Evolutionary conservation across 495 filamentous ascomycete species (phyloP), one percentile per base, ranked within the genome.

Genomic region (Penicillium pancosmium): DNA sequence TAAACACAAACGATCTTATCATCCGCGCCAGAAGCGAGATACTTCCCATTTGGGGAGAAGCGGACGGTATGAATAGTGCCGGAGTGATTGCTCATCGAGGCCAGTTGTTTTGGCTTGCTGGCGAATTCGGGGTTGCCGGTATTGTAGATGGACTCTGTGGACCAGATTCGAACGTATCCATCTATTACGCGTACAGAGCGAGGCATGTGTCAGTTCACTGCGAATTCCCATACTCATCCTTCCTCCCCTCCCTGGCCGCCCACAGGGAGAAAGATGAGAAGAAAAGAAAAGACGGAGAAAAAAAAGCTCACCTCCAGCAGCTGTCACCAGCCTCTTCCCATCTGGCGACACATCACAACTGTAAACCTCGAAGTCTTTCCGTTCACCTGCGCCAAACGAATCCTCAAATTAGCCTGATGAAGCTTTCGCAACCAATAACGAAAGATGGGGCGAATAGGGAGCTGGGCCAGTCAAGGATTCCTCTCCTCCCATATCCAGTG

Each of bases 1-100:
- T 99, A 99, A 53, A 99, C 90, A 68, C 94, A 96, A 53, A 99
- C 92, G 63, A 99, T 91, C 77, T 97, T 96, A 73, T 99, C 94
- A 73, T 99, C 94, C 54, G 95, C 95, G 52, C 94, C 94, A 4
- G 92, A 97, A 18, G 95, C 94, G 50, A 99, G 83, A 68, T 97
- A 98, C 66, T 88, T 90, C 35, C 91, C 90, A 67, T 93, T 97
- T 5, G 90, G 88, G 13, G 93, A 96, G 73, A 99, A 99, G 52
- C 94, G 89, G 50, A 98, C 94, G 0, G 92, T 91, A 70, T 97
- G 92, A 58, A 99, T 97, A 13, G 94, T 97, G 40, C 94, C 94
- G 5, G 95, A 92, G 73, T 99, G 94, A 64, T 97, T 91, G 84
- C 92, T 96, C 86, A 99, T 91, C 59, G 93, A 93, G 64, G 93